Evolutionary conservation across 169 alveolate genomes (phyloP), one percentile per base, ranked within the genome.

Genomic region (Ichthyophthirius multifiliis): DNA sequence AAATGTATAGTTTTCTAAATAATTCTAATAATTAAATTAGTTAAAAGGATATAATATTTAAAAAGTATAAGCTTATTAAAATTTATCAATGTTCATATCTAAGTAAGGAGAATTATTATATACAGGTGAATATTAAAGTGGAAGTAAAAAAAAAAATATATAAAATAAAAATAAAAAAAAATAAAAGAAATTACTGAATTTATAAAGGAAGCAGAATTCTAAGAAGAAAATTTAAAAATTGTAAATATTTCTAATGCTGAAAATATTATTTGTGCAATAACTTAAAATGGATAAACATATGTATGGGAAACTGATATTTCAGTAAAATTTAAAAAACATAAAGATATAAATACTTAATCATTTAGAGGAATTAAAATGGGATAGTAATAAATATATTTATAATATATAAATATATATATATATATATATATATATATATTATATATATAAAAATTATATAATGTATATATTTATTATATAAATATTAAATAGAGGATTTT

Each of bases 291-390:
- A 4, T 43, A 44, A 16, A 39, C 65, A 7, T 65, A 39, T 44
- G 48, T n/a, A 34, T 78, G 79, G 84, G 78, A 78, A 13, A 41
- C 74, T 43, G 84, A 78, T 12, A 63, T 47, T 12, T 62, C 67
- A 78, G 73, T 75, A 9, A 78, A 65, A 65, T 43, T 67, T 64
- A 78, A 65, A 27, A 18, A 16, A 16, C 64, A 67, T 41, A 65
- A 78, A 64, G 73, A 43, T 63, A 41, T 44, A 43, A 5, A 47
- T 41, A 16, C 62, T 18, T 10, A 55, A 55, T 27, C 65, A 13
- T 39, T 62, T 20, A 41, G 78, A 20, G 84, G 75, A 30, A 45
- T 78, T 3, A 63, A 44, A 10, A 30, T 78, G 5, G 48, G 71
- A 20, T 55, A 18, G 71, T 55, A 55, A 55, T 27, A 55, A 27